These are phyloP conservation scores for Cicer pinnatifidum DNA, from an alignment of 306 rosid species.

Conservation along the genomic window DNA sequence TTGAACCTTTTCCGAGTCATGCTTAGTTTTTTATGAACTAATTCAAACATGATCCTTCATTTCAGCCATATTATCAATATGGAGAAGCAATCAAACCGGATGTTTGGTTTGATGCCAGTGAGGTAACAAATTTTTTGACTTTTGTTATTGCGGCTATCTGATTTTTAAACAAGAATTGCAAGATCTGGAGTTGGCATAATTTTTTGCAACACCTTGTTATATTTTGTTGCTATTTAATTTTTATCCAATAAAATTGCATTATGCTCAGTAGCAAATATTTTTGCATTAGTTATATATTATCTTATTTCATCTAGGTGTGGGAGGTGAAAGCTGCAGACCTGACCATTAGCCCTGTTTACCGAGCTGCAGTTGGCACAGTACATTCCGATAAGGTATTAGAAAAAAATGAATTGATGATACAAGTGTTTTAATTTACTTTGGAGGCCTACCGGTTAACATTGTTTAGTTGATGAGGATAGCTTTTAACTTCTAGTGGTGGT, in stretches of 20 bases:
- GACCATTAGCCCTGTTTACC: conserved; percentile 92
- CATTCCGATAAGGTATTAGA: conserved; percentile 78
- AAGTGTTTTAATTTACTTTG: conserved; percentile 21
- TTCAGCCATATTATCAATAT: conserved; percentile 74
- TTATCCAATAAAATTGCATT: conserved; percentile 12
- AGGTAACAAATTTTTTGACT: conserved; percentile 54
- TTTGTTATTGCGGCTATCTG: conserved; percentile 5
- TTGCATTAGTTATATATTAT: conserved; percentile 5
- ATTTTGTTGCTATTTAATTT: not conserved
- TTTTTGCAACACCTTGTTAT: conserved; percentile 12
- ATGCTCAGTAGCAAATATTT: not conserved
- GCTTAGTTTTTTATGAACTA: conserved; percentile 36
- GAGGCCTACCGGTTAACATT: conserved; percentile 17
- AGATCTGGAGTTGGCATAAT: conserved; percentile 7
- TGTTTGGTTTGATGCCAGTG: conserved; percentile 92
- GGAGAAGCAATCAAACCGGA: conserved; percentile 77
- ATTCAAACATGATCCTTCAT: conserved; percentile 40
- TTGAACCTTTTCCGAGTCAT: conserved; percentile 12
- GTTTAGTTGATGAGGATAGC: conserved; percentile 24
- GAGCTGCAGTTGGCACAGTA: conserved; percentile 84
- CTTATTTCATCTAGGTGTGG: conserved; percentile 72
- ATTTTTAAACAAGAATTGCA: conserved; percentile 23
- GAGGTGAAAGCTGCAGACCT: conserved; percentile 97
- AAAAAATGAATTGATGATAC: conserved; percentile 14
- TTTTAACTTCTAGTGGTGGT: conserved; percentile 40